Percentiles rank a stretch among this genome's conserved stretches.
phyloP scores from a whole-genome alignment of 2,329 filamentous ascomycete species.

The Sordariomycetes sp. region DNA sequence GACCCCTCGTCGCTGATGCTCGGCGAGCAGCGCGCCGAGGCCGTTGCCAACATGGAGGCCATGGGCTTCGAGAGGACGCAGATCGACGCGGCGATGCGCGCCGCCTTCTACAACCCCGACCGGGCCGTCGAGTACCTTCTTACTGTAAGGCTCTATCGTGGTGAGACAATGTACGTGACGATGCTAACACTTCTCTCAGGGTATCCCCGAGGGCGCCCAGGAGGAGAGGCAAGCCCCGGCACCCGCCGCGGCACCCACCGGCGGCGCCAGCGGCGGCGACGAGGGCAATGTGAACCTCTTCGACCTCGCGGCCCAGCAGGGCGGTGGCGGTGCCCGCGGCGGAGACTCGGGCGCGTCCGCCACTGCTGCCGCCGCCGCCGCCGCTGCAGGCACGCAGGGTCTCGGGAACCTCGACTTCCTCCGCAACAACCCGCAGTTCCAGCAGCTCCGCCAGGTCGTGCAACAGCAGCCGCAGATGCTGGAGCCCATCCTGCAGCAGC shows the following conservation, averaged over 20 bases:
- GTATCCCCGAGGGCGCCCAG: conserved; percentile 77
- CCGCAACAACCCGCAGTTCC: conserved; percentile 91
- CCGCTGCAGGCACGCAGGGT: conserved; percentile 34
- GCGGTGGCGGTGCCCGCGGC: conserved; percentile 27
- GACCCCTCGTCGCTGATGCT: conserved; percentile 76
- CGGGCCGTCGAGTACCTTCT: conserved; percentile 93
- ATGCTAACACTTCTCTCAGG: conserved; percentile 31
- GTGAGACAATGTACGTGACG: not conserved
- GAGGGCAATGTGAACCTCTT: conserved; percentile 77
- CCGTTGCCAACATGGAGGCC: conserved; percentile 84
- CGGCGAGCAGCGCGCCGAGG: conserved; percentile 68
- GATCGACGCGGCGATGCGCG: conserved; percentile 89
- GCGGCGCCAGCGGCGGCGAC: conserved; percentile 34
- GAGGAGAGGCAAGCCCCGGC: conserved; percentile 32
- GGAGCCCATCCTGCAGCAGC: conserved; percentile 92
- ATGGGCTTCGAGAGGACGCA: conserved; percentile 89
- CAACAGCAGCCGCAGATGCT: conserved; percentile 98
- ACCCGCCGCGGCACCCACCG: conserved; percentile 22
- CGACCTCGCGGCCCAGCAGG: conserved; percentile 70
- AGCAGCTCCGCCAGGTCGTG: conserved; percentile 91
- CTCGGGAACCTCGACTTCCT: conserved; percentile 83
- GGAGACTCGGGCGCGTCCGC: conserved; percentile 22
- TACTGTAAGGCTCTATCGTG: conserved; percentile 42
- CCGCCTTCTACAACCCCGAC: conserved; percentile 93
- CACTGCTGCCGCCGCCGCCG: conserved; percentile 34